phyloP scores from a whole-genome alignment of 2,329 filamentous ascomycete genomes.

The Aspergillus felis region DNA sequence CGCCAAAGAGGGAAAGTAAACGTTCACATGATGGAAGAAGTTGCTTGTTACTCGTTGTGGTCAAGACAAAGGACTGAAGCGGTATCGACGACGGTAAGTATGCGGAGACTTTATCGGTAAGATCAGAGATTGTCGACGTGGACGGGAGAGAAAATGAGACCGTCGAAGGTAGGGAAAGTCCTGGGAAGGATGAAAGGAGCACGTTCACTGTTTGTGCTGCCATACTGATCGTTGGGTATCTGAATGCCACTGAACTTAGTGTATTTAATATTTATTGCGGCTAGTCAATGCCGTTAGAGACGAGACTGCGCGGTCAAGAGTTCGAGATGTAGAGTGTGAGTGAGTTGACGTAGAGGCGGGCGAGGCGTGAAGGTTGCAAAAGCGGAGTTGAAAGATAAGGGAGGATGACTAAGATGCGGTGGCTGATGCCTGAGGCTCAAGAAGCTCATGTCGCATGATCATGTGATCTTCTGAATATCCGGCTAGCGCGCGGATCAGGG shows the following conservation, averaged over 20 bases:
- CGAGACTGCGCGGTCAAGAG: not conserved
- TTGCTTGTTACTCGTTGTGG: constrained; percentile 73
- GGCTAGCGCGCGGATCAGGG: constrained; percentile 22
- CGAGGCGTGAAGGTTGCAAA: not conserved
- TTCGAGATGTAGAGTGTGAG: not conserved
- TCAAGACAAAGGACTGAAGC: constrained; percentile 64
- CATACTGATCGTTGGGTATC: constrained; percentile 45
- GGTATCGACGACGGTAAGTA: constrained; percentile 56
- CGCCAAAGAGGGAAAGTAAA: constrained; percentile 60
- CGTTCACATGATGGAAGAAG: constrained; percentile 51
- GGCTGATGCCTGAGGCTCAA: constrained; percentile 2
- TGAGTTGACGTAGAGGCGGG: not conserved
- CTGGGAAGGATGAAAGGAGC: constrained; percentile 78
- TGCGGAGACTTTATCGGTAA: constrained; percentile 60
- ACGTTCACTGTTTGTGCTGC: constrained; percentile 65
- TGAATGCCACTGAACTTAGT: not conserved
- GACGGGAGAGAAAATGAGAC: constrained; percentile 69
- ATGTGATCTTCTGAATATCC: constrained; percentile 9
- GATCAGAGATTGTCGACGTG: constrained; percentile 61
- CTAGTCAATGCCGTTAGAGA: not conserved
- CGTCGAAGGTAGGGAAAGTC: constrained; percentile 77
- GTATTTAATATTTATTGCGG: not conserved
- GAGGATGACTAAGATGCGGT: constrained; percentile 4
- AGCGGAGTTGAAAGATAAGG: constrained; percentile 10
- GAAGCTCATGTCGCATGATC: not conserved